Evolutionary conservation across 2,329 filamentous ascomycete genomes (phyloP).

Genomic region (Ascocoryne sarcoides): DNA sequence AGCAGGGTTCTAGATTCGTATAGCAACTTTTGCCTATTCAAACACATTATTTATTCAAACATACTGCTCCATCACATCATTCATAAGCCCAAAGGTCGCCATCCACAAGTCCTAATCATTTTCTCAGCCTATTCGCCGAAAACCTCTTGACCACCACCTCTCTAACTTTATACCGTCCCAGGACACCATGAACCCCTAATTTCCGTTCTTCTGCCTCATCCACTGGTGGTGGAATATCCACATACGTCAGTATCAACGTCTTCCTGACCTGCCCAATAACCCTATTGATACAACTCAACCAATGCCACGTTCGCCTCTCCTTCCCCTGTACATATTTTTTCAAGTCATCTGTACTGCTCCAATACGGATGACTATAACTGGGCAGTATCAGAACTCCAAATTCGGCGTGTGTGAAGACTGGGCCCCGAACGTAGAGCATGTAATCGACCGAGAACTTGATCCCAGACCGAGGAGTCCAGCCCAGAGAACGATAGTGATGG

Average conservation of each 20-base stretch:
- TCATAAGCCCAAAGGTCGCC: no score
- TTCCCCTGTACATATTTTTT: conserved; percentile 43
- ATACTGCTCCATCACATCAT: no score
- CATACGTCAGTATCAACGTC: conserved; percentile 80
- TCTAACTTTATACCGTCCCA: conserved; percentile 65
- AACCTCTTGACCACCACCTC: conserved; percentile 78
- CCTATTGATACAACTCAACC: conserved; percentile 82
- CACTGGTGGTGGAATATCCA: conserved; percentile 72
- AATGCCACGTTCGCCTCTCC: conserved; percentile 57
- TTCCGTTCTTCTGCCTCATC: conserved; percentile 36
- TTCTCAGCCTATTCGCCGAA: conserved; percentile 31
- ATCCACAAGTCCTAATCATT: conserved; percentile 2
- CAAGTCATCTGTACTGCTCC: conserved; percentile 44
- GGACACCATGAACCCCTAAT: conserved; percentile 50
- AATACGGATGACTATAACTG: conserved; percentile 66
- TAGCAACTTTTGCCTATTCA: no score
- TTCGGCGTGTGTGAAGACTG: conserved; percentile 90
- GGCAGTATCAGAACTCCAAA: conserved; percentile 82
- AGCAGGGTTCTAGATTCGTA: no score
- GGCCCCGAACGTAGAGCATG: conserved; percentile 86
- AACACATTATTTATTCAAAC: no score
- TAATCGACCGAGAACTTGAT: conserved; percentile 95
- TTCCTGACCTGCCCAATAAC: conserved; percentile 88
- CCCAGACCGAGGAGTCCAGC: conserved; percentile 87
- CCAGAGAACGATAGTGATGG: conserved; percentile 90